Evolutionary conservation across 2,329 filamentous ascomycete genomes (phyloP).

Genomic region (Talaromyces verruculosus): DNA sequence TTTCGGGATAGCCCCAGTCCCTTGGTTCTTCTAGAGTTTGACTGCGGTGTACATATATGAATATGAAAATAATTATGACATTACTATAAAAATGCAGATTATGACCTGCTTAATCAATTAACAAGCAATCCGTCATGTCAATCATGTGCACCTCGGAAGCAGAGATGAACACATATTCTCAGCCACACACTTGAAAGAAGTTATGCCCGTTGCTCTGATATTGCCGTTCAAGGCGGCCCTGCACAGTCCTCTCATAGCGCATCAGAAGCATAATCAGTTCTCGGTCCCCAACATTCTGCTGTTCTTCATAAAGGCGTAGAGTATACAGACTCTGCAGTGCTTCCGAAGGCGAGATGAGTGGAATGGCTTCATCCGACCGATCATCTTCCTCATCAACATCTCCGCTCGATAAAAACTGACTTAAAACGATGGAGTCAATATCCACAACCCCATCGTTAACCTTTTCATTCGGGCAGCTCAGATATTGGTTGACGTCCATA

Average conservation of each 20-base stretch:
- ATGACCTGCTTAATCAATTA: neutral
- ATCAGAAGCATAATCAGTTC: neutral
- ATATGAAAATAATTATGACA: neutral
- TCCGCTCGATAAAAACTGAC: conserved; percentile 9
- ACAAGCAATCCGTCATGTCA: neutral
- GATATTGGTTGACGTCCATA: conserved; percentile 13
- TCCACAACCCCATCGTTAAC: conserved; percentile 15
- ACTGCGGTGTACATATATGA: neutral
- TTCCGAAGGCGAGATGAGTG: conserved; percentile 5
- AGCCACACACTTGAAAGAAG: neutral
- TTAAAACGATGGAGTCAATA: conserved; percentile 15
- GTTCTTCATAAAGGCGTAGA: conserved; percentile 20
- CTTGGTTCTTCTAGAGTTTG: neutral
- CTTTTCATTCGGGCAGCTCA: conserved; percentile 19
- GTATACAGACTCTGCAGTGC: conserved; percentile 10
- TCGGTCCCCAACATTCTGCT: conserved; percentile 8
- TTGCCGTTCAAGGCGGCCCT: neutral
- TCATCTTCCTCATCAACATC: conserved; percentile 12
- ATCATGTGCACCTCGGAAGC: neutral
- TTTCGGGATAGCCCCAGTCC: neutral
- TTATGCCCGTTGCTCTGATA: neutral
- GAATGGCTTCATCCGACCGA: neutral
- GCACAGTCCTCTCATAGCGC: conserved; percentile 4
- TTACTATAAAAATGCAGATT: neutral
- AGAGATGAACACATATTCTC: neutral